Evolutionary conservation across 805 yeast species (phyloP), one percentile per base, ranked within the genome.

Genomic region (Candida pseudofarinosa): DNA sequence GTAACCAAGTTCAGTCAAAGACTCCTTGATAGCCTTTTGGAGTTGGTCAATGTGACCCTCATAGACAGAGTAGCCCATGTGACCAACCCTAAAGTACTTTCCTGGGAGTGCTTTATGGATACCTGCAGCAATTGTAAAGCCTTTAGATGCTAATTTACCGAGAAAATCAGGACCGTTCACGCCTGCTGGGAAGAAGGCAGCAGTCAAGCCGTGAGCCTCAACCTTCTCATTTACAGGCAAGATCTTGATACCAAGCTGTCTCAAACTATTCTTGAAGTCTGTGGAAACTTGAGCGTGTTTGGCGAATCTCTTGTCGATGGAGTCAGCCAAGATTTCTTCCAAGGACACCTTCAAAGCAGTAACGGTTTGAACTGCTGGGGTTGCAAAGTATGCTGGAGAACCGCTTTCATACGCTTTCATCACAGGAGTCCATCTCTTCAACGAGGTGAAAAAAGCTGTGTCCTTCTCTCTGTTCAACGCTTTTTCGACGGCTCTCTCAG

Each of bases 11-110:
- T 60, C 66, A 4, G 44, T 17, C 32, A 60, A 50, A 7, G 63
- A 43, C 37, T 68, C 72, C 46, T 56, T 49, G 42, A 70, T 61
- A 14, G 73, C 70, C 13, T 45, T 52, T 17, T 60, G 45, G 37
- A 69, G 58, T 48, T 55, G 44, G 37, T 63, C 69, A 23, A 70
- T 59, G 44, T 70, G 74, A 37, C 72, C 74, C 41, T 59, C 67
- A 46, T 66, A 65, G n/a, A 70, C 63, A 37, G 89, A 76, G 45
- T 80, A 82, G 49, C 97, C 97, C 98, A 91, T 91, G 69, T 90
- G 98, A 30, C 98, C 98, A 46, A 90, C 81, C 66, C 98, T 80
- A 72, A 91, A 87, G 70, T 90, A 90, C 62, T 84, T 82, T 45
- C 85, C 77, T 37, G 80, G 83, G 55, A 88, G 80, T 18, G 81